Evolutionary conservation across 2,329 filamentous ascomycete species (phyloP).

Genomic region (Chaetothyriales sp.): DNA sequence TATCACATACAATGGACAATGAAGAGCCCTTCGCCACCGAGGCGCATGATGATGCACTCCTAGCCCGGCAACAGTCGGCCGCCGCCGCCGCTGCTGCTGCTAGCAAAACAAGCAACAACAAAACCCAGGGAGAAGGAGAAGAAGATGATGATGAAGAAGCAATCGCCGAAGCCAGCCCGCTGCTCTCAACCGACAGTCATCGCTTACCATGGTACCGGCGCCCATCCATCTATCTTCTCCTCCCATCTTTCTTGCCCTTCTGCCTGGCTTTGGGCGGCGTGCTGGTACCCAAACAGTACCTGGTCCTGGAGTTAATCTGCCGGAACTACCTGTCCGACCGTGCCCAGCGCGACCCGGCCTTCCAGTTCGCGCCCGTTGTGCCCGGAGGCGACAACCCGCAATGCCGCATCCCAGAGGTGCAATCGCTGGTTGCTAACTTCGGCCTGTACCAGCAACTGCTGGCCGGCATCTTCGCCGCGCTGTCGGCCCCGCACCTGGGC

Average conservation of each 20-base stretch:
- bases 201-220: conserved; percentile 35
- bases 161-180: conserved; percentile 14
- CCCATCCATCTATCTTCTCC: conserved; percentile 63
- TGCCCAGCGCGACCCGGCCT: conserved; percentile 43
- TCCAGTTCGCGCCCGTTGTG: conserved; percentile 49
- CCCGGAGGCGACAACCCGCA: conserved; percentile 60
- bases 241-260: conserved; percentile 67
- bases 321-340: conserved; percentile 64
- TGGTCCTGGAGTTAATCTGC: conserved; percentile 75
- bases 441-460: conserved; percentile 61
- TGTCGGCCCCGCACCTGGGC: conserved; percentile 71
- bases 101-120: conserved; percentile 7
- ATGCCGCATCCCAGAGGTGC: conserved; percentile 67
- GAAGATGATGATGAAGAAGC: conserved; percentile 18
- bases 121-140: conserved; percentile 6
- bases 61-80: conserved; percentile 3
- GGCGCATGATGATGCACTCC: conserved; percentile 20
- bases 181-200: conserved; percentile 21
- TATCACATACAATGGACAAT: conserved; percentile 21
- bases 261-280: conserved; percentile 76
- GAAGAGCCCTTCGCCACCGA: conserved; percentile 24
- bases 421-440: conserved; percentile 63
- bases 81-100: background rate
- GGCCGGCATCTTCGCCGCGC: conserved; percentile 62
- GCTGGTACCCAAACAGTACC: conserved; percentile 72